Conservation (phyloP, 768 basidiomycete species). For the Saitozyma sp. region DNA sequence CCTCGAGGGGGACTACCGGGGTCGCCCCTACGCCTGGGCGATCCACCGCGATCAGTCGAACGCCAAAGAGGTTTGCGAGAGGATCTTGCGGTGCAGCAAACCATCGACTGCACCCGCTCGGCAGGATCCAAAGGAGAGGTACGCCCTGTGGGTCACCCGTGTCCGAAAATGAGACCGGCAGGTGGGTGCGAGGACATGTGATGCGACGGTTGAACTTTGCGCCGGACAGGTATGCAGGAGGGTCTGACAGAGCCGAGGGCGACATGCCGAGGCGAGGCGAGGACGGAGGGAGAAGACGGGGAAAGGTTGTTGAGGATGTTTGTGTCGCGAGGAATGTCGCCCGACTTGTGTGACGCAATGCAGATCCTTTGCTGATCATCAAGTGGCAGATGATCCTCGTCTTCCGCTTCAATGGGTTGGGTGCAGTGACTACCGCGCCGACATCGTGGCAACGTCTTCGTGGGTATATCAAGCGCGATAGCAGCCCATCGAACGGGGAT, state of each 20-base stretch:
- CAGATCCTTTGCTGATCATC: too few species aligned
- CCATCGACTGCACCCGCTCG: conserved; percentile 43
- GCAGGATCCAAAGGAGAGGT: conserved; percentile 36
- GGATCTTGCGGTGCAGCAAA: conserved; percentile 44
- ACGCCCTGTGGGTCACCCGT: conserved; percentile 41
- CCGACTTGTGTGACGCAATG: too few species aligned
- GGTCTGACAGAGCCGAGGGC: conserved; percentile 23
- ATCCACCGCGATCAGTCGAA: conserved; percentile 43
- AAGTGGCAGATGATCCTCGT: too few species aligned
- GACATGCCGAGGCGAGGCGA: too few species aligned
- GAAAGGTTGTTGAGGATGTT: too few species aligned
- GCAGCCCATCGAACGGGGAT: too few species aligned
- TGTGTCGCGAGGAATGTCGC: too few species aligned
- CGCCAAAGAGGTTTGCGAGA: conserved; percentile 29
- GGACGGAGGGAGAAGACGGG: too few species aligned
- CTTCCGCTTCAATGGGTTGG: too few species aligned
- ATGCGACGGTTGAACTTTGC: conserved; percentile 33
- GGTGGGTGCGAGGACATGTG: conserved; percentile 35
- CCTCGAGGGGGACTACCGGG: conserved; percentile 25
- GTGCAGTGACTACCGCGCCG: too few species aligned
- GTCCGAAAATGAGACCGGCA: conserved; percentile 39
- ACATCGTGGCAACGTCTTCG: too few species aligned
- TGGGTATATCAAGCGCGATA: too few species aligned
- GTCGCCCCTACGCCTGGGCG: conserved; percentile 44
- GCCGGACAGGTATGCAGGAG: conserved; percentile 26